Percentiles rank a stretch among this genome's conserved stretches.
Evolutionary conservation across 805 yeast species (phyloP).

Genomic region (Yarrowia porcina): DNA sequence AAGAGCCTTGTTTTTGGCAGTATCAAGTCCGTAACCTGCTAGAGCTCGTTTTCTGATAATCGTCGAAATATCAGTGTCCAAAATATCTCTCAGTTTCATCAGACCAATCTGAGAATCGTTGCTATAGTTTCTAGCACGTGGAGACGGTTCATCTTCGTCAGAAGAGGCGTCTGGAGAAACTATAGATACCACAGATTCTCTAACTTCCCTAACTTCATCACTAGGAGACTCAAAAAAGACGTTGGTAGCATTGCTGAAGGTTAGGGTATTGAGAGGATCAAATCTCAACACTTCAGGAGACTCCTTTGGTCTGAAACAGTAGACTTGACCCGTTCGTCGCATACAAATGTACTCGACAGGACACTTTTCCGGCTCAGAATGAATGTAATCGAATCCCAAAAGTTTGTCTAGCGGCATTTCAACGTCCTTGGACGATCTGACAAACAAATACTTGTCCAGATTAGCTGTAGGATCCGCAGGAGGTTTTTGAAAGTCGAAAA

Average conservation of each 20-base stretch:
- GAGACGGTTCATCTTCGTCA: constrained; percentile 7
- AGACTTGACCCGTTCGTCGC: constrained; percentile 86
- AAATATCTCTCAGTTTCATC: constrained; percentile 20
- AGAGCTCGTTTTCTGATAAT: constrained; percentile 69
- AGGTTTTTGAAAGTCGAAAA: constrained; percentile 21
- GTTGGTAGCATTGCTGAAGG: constrained; percentile 31
- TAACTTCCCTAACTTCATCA: not conserved
- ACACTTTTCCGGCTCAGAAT: not conserved
- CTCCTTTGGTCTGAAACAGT: constrained; percentile 70
- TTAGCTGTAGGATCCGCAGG: not conserved
- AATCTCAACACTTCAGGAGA: constrained; percentile 60
- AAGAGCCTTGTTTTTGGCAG: constrained; percentile 58
- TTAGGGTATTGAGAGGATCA: constrained; percentile 50
- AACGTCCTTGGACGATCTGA: not conserved
- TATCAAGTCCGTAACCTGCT: constrained; percentile 68
- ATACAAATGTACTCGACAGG: constrained; percentile 70
- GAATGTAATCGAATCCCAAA: constrained; percentile 20
- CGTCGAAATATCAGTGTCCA: constrained; percentile 61
- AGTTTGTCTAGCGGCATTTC: constrained; percentile 11
- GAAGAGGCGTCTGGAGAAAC: not conserved
- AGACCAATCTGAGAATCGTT: constrained; percentile 20
- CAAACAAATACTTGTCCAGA: constrained; percentile 12
- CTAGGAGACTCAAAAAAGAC: constrained; percentile 14
- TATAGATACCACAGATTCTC: not conserved
- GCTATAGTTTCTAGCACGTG: not conserved